Base-by-base conservation (phyloP, 768 basidiomycete genomes). In the Podaxis rugospora region DNA sequence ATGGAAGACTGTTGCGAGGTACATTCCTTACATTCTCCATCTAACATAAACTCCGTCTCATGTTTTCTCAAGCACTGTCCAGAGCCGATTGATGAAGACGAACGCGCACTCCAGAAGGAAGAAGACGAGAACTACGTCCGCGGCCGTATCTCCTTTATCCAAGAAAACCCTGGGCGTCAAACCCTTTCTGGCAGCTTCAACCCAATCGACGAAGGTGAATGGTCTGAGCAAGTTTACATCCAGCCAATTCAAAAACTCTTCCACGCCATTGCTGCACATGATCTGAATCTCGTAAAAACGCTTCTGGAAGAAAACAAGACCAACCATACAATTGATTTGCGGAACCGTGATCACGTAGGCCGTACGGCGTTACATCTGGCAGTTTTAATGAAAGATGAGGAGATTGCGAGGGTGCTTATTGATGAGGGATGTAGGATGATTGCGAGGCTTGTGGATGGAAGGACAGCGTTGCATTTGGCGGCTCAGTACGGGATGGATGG, bases 201-300 rank as follows among this genome's bases (percentile, higher is more conserved):
- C 56, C 85, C 85, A 0, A 86, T 87, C 66, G 85, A 88, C 62
- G 82, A 79, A 11, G 84, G 83, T 10, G 84, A 86, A 75, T 88
- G 86, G 86, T 78, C 79, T 59, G 83, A 76, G 36, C 81, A 84
- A 63, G 84, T 82, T 7, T 88, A 87, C 68, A 76, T 86, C 62
- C 82, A 80, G 10, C 76, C 76, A 13, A 76, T 78, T 0, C 80
- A 83, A 59, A 76, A 78, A 60, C 79, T 88, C 59, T 87, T 87
- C 71, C 66, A 71, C 9, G 82, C 82, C n/a, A 83, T 88, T 62
- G 79, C 75, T 2, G 66, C 74, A 1, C 70, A 74, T 49, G 81
- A 88, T 64, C 21, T 35, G 16, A 14, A 16, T 6, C 27, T 25
- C 28, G 71, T 74, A 0, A 68, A 69, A 4, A 64, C 69, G 0